Base-by-base conservation (phyloP, 208 protist species). In the Phytomonas sp. region DNA sequence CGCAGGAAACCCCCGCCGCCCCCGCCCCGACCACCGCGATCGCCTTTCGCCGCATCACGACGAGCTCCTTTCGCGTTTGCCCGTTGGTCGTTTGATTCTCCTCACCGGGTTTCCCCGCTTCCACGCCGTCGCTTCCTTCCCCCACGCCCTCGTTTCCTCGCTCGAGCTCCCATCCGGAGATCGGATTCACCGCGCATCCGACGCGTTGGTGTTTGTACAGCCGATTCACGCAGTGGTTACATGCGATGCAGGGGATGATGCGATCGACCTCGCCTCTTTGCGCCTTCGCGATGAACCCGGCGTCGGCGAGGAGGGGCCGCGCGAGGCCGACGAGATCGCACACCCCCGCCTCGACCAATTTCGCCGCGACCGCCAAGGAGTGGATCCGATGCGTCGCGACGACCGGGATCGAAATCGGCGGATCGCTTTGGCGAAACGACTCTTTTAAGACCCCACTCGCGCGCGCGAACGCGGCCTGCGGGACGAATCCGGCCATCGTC, bases 211-310 rank as follows among this genome's bases (percentile, higher is more conserved):
- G 75, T 66, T 84, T 85, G 78, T 97, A 98, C 33, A 96, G 79
- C 17, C 95, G 88, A 72, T 98, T 93, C 8, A 98, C 77, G 62
- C 96, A 98, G 76, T 98, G 96, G 67, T 98, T 98, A 79, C 96
- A 98, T 15, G 80, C 96, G 68, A 98, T 98, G 79, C 96, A 98
- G 0, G 91, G 95, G 56, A 97, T 78, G 65, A 96, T 96, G 56
- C 91, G 83, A 7, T 86, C 81, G 20, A 67, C 77, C 26, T 77
- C 68, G 4, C 84, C 84, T 8, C 76, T 68, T n/a, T 70, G 76
- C 7, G 90, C 89, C 71, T 97, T 97, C 33, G 60, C 66, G 32
- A 97, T 92, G 77, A 96, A 97, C 71, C 96, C 80, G 33, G 95
- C 62, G 62, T 97, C 96, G 15, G 96, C 93, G 28, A 98, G 77